These are phyloP conservation scores for Xylariaceae sp. DNA, from an alignment of 2,329 filamentous ascomycete species.

Conservation along the genomic window DNA sequence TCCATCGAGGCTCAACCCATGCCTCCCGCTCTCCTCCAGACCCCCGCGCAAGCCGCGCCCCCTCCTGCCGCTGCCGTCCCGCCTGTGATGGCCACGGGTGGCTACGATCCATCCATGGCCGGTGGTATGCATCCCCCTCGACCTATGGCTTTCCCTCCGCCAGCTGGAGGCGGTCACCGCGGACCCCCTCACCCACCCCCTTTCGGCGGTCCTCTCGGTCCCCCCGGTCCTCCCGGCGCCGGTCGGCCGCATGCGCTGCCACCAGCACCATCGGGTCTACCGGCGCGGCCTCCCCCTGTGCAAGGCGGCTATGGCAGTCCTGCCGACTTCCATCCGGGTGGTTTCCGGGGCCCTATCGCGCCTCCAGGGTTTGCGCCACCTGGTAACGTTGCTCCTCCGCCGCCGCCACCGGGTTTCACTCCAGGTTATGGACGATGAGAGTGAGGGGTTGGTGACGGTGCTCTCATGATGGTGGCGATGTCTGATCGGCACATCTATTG, in stretches of 20 bases:
- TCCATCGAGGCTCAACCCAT: conserved; percentile 72
- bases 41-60: conserved; percentile 27
- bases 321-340: conserved; percentile 45
- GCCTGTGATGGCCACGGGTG: conserved; percentile 29
- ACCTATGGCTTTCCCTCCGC: conserved; percentile 33
- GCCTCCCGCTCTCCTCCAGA: conserved; percentile 64
- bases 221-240: conserved; percentile 27
- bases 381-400: conserved; percentile 25
- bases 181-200: conserved; percentile 30
- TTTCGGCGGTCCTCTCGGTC: conserved; percentile 30
- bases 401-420: conserved; percentile 29
- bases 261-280: conserved; percentile 52
- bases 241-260: conserved; percentile 42
- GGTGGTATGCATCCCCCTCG: conserved; percentile 37
- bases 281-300: conserved; percentile 64
- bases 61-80: conserved; percentile 20
- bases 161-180: conserved; percentile 27
- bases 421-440: conserved; percentile 28
- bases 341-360: conserved; percentile 40
- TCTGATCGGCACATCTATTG: not conserved
- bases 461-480: not conserved
- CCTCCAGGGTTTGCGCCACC: conserved; percentile 42
- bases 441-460: not conserved
- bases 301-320: conserved; percentile 65
- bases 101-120: conserved; percentile 25